Evolutionary conservation across 148 eudicot genomes (phyloP).

Genomic region (Talinum fruticosum): DNA sequence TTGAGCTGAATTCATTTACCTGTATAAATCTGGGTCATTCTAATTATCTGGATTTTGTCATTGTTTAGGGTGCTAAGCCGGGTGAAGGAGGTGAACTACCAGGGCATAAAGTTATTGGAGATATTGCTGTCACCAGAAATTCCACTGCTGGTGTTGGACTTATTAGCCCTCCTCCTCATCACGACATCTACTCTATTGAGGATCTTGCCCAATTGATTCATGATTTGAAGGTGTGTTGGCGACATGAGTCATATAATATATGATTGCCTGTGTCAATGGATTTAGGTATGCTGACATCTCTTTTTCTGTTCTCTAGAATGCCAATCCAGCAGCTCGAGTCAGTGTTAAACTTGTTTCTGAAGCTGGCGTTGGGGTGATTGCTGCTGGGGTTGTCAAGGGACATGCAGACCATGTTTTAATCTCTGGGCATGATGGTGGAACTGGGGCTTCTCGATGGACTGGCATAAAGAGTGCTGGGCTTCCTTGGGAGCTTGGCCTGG

Average conservation of each 20-base stretch:
- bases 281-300: constrained; percentile 11
- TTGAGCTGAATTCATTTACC: constrained; percentile 27
- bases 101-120: constrained; percentile 97
- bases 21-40: not conserved
- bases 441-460: constrained; percentile 99
- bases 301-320: constrained; percentile 51
- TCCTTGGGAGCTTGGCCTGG: constrained; percentile 99
- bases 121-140: constrained; percentile 90
- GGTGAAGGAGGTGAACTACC: constrained; percentile 99
- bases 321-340: constrained; percentile 90
- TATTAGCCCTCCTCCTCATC: constrained; percentile 99
- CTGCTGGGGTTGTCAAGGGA: constrained; percentile 96
- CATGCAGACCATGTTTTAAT: constrained; percentile 96
- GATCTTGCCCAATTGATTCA: constrained; percentile 96
- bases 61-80: constrained; percentile 93
- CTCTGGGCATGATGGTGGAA: constrained; percentile 99
- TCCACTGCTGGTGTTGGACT: constrained; percentile 99
- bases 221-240: constrained; percentile 79
- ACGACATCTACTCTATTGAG: constrained; percentile 96
- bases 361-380: constrained; percentile 99
- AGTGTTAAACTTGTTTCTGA: constrained; percentile 98
- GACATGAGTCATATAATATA: not conserved
- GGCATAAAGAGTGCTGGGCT: constrained; percentile 99
- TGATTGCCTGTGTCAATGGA: not conserved
- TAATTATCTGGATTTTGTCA: constrained; percentile 10